A percentile compares a stretch with the other conserved stretches of the same genome.
Evolutionary conservation across 768 basidiomycete species (phyloP).

Genomic region (Pholiota conissans): DNA sequence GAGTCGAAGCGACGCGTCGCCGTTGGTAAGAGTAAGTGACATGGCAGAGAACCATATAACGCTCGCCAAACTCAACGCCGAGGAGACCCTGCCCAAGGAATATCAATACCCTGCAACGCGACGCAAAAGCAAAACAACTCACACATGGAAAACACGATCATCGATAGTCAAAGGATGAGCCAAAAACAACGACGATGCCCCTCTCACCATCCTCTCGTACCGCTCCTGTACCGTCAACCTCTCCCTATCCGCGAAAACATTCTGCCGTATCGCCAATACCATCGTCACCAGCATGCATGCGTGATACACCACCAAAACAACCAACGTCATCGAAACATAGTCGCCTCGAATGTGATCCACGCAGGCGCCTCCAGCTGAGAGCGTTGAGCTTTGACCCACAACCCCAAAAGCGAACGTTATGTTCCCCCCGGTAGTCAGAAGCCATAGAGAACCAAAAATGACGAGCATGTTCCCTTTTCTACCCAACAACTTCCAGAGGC

Average conservation of each 20-base stretch:
- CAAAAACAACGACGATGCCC: neutral
- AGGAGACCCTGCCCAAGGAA: neutral
- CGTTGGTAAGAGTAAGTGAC: neutral
- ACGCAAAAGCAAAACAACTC: neutral
- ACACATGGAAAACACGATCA: constrained; percentile 1
- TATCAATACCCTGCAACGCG: neutral
- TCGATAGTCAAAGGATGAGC: neutral
- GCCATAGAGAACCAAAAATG: neutral
- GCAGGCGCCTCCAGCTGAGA: neutral
- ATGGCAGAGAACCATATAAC: neutral
- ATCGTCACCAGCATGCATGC: neutral
- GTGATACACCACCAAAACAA: neutral
- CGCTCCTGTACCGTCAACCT: neutral
- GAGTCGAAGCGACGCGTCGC: constrained; percentile 3
- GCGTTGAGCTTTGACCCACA: neutral
- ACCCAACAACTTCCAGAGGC: neutral
- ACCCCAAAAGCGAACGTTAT: neutral
- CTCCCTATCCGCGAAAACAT: neutral
- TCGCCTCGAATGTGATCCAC: neutral
- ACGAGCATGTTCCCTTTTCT: neutral
- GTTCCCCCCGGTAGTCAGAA: neutral
- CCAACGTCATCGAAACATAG: neutral
- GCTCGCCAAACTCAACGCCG: neutral
- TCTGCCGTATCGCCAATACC: neutral
- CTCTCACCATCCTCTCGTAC: neutral